Conservation (phyloP, 257 asterid genomes). For the Solanum paucissectum region DNA sequence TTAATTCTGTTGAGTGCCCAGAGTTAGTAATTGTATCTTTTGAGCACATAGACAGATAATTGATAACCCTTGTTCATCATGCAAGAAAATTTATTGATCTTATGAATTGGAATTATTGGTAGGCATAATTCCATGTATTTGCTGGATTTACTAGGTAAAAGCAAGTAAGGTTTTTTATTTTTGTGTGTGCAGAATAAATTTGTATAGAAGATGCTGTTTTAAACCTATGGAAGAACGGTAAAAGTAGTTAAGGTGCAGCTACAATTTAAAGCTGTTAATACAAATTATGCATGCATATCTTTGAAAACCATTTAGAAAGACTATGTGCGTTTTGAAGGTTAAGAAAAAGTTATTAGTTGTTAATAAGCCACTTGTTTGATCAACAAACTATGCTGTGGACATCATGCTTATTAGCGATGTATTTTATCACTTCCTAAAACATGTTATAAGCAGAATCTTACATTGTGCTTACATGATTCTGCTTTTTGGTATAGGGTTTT, state of each 20-base stretch:
- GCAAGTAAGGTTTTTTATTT: background rate
- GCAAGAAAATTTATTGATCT: background rate
- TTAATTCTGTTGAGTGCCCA: background rate
- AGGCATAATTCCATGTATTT: background rate
- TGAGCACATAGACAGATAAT: background rate
- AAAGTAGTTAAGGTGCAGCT: background rate
- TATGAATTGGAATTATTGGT: background rate
- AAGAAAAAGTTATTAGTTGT: background rate
- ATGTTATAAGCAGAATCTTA: background rate
- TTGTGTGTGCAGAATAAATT: background rate
- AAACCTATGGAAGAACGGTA: background rate
- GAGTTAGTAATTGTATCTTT: background rate
- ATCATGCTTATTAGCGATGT: background rate
- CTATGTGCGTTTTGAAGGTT: background rate
- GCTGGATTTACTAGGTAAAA: background rate
- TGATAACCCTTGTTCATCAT: background rate
- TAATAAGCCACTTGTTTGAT: background rate
- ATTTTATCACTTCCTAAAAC: background rate
- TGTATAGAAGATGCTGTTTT: background rate
- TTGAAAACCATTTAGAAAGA: background rate
- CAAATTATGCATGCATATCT: background rate
- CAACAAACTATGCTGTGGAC: background rate
- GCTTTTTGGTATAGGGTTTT: conserved; percentile 4
- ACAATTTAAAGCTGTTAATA: background rate
- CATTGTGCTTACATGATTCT: background rate